Evolutionary conservation across 129 eudicot genomes (phyloP).

Genomic region (Smallanthus sonchifolius): DNA sequence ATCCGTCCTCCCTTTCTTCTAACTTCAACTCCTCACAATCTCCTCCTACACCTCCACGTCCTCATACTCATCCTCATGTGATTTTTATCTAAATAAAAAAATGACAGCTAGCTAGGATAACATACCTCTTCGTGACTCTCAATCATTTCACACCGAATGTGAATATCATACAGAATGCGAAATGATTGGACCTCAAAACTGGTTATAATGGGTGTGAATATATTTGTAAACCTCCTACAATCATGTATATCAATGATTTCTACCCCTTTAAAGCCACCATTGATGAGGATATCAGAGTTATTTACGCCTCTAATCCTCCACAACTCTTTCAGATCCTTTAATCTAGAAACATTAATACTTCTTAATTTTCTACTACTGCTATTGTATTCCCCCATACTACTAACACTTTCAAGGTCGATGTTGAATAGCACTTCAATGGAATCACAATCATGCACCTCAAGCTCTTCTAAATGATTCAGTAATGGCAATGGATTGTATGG

Average conservation of each 20-base stretch:
- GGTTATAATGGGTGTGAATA: not conserved
- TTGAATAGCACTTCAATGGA: constrained; percentile 1
- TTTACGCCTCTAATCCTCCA: constrained; percentile 5
- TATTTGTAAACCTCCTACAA: not conserved
- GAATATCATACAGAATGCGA: no score
- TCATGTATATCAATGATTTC: not conserved
- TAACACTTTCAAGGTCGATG: not conserved
- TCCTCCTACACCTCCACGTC: no score
- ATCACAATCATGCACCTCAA: not conserved
- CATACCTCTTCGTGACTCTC: no score
- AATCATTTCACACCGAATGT: no score
- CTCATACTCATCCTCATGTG: no score
- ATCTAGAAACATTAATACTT: not conserved
- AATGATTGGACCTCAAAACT: not conserved
- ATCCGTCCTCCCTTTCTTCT: no score
- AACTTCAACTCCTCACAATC: no score
- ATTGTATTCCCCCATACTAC: not conserved
- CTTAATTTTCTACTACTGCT: not conserved
- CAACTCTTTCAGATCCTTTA: not conserved
- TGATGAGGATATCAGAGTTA: not conserved
- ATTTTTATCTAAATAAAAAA: no score
- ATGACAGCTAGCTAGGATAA: no score
- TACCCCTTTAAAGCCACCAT: not conserved
- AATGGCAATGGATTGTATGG: not conserved
- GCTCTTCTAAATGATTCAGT: not conserved